phyloP scores from a whole-genome alignment of 805 yeast genomes.

The Torulaspora maleeae region DNA sequence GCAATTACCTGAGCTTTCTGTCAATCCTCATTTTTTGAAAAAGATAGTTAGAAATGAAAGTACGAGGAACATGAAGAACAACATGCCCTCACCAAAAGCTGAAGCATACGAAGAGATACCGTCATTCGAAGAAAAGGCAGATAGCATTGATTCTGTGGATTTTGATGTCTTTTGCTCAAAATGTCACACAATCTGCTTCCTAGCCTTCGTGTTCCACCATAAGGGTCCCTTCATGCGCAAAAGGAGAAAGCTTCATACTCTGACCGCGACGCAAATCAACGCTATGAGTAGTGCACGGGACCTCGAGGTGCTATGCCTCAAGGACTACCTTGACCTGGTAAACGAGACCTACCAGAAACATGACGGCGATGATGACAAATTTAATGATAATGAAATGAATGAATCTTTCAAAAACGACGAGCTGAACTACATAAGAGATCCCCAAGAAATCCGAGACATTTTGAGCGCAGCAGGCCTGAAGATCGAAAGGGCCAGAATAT shows the following conservation, averaged over 20 bases:
- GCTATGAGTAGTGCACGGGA: slow-evolving; percentile 15
- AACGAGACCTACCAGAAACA: slow-evolving; percentile 16
- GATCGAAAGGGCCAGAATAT: slow-evolving; percentile 10
- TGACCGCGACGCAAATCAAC: slow-evolving; percentile 14
- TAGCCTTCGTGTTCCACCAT: slow-evolving; percentile 32
- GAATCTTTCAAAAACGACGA: slow-evolving; percentile 16
- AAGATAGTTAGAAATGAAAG: slow-evolving; percentile 14
- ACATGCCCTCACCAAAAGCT: slow-evolving; percentile 9
- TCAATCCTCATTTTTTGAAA: slow-evolving; percentile 21
- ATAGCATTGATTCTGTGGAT: slow-evolving; percentile 22
- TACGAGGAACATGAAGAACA: neutral
- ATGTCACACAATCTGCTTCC: slow-evolving; percentile 39
- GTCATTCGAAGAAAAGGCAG: neutral
- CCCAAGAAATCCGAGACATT: slow-evolving; percentile 17
- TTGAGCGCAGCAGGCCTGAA: slow-evolving; percentile 12
- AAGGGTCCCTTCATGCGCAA: slow-evolving; percentile 13
- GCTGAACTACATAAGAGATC: slow-evolving; percentile 18
- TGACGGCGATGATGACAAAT: slow-evolving; percentile 7
- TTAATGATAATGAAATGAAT: slow-evolving; percentile 5
- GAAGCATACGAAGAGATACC: slow-evolving; percentile 2
- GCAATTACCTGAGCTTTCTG: slow-evolving; percentile 19
- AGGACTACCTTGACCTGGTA: slow-evolving; percentile 13
- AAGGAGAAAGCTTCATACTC: slow-evolving; percentile 16
- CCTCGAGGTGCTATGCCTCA: slow-evolving; percentile 13
- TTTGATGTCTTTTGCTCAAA: slow-evolving; percentile 33